Evolutionary conservation across 2,329 filamentous ascomycete genomes (phyloP), one percentile per base, ranked within the genome.

Genomic region (Helotiales sp.): DNA sequence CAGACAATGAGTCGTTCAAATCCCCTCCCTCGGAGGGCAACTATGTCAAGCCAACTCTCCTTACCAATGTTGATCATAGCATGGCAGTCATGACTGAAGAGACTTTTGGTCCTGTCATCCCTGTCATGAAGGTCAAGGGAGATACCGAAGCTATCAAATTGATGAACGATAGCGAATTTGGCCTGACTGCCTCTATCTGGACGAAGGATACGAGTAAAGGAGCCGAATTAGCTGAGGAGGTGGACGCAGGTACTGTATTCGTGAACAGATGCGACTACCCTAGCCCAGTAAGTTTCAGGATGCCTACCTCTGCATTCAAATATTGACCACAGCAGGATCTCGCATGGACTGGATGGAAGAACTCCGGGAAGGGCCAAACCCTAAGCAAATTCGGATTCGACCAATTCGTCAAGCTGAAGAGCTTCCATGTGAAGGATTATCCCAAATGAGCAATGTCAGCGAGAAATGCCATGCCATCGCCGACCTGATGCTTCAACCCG

Each of bases 291-390:
- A 80, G 89, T 84, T 60, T 51, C n/a, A 38, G 44, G 27, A 29
- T 33, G 38, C 15, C 52, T 34, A 34, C 40, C 44, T 30, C 24
- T 24, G 36, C 17, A 25, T 34, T 24, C 24, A 38, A 65, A 70
- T 57, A 66, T 67, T 67, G 58, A 68, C 52, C 38, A 15, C 58
- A 59, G 40, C 67, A 93, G 90, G 91, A 96, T 74, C 83, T 96
- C 65, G 91, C 92, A n/a, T 96, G 91, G 91, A 95, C 93, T 2
- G 93, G 93, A 10, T 97, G 92, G 92, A 98, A 98, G 79, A 92
- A 96, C 73, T 96, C 92, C 60, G 93, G 93, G 63, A 93, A 90
- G 74, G 93, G 93, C 22, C 88, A 93, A 67, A 97, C 93, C 9
- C 77, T 98, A 67, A 95, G 91, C 76, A 87, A 79, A 67, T 96